Conservation (phyloP, 352 stramenopile species). For the Phytophthora colocasiae region DNA sequence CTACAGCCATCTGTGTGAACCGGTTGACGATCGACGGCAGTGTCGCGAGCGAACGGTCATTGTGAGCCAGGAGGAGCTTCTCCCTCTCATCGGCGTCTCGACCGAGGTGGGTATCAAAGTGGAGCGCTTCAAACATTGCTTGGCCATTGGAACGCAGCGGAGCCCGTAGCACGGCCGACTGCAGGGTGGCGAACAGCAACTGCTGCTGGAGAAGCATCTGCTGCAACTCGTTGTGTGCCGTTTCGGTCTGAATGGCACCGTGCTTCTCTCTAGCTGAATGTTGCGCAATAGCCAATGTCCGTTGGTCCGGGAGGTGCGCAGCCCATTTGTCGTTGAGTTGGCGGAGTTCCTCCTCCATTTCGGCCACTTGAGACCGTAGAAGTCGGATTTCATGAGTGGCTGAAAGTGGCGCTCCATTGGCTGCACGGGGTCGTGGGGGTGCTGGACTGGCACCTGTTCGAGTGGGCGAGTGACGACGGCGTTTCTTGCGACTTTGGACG, state of each 20-base stretch:
- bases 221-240: slow-evolving; percentile 32
- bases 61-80: slow-evolving; percentile 36
- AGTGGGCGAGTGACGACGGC: slow-evolving; percentile 11
- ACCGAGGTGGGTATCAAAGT: slow-evolving; percentile 41
- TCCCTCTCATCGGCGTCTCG: slow-evolving; percentile 21
- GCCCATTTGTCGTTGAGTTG: slow-evolving; percentile 33
- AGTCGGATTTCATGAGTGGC: slow-evolving; percentile 45
- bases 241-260: slow-evolving; percentile 19
- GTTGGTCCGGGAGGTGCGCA: slow-evolving; percentile 31
- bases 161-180: slow-evolving; percentile 32
- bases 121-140: slow-evolving; percentile 38
- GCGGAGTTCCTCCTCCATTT: slow-evolving; percentile 42
- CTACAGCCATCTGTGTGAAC: slow-evolving; percentile 33
- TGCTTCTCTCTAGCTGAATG: slow-evolving; percentile 41
- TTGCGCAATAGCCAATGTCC: slow-evolving; percentile 31
- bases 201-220: slow-evolving; percentile 48
- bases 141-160: slow-evolving; percentile 41
- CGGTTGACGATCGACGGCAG: slow-evolving; percentile 35
- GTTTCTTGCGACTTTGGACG: slow-evolving; percentile 22
- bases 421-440: slow-evolving; percentile 19
- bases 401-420: slow-evolving; percentile 33
- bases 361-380: slow-evolving; percentile 41
- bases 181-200: slow-evolving; percentile 43
- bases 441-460: slow-evolving; percentile 17
- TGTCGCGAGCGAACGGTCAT: slow-evolving; percentile 30